Evolutionary conservation across 2,329 filamentous ascomycete genomes (phyloP), one percentile per base, ranked within the genome.

Genomic region (Exserohilum turcica): DNA sequence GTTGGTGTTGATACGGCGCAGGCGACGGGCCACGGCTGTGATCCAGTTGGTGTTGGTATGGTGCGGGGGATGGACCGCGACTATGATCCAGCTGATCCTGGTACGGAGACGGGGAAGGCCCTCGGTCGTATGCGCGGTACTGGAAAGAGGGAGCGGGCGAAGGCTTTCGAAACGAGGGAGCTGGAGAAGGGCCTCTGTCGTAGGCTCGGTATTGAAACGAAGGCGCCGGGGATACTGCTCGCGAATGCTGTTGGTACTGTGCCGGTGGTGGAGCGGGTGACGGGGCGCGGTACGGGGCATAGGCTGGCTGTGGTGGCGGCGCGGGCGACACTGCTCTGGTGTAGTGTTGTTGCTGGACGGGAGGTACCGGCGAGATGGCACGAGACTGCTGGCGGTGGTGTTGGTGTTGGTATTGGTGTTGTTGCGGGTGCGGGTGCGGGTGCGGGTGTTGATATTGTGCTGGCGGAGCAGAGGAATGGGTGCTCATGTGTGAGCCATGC

Each of bases 11-110:
- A 16, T 69, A 71, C 10, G 72, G 72, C 16, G 73, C 73, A 9
- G 76, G 75, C 12, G 78, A 79, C 21, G 75, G 69, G 2, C 71
- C 74, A 52, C 76, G 70, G 44, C 76, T 74, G 42, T 72, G 67
- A 36, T 66, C 63, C 31, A 64, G 65, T 37, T 73, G 72, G 18
- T 73, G 74, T 59, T 63, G 67, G 16, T 67, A 71, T 8, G 73
- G 72, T 5, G 64, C 67, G n/a, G 70, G 70, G 10, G 69, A 72
- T 5, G 59, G 54, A 16, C 60, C 67, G 6, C 69, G 63, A 19
- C 59, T 65, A 31, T 59, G 37, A 5, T 61, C 47, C 13, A 63
- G 42, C 15, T 67, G 61, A 29, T 64, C 71, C 59, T 60, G 63
- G 37, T 69, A 71, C 10, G 72, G 72, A 19, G 73, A 74, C 9